Evolutionary conservation across 129 eudicot genomes (phyloP), one percentile per base, ranked within the genome.

Genomic region (Oenanthe sinensis): DNA sequence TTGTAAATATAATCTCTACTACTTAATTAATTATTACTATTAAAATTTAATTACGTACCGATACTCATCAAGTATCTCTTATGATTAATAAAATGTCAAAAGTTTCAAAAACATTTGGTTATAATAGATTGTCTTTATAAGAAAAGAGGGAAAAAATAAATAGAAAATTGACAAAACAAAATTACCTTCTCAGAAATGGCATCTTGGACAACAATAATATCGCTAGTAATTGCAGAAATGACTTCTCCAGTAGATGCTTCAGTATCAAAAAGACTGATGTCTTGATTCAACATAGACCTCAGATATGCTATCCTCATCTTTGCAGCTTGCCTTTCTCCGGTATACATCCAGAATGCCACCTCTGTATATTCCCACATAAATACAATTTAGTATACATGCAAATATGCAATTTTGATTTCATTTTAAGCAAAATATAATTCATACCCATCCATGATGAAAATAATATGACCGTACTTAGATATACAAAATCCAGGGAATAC

Each of bases 331-430:
- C 99, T 89, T 84, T 96, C 99, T 77, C 99, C 99, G 37, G 89
- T 86, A 67, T 96, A 88, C 99, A 96, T 96, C 99, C 99, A 96
- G 88, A 96, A 92, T 47, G 95, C 97, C 83, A 96, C 99, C 99
- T 96, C 99, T 96, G 42, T 19, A 7, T 15, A 36, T 0, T 7
- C 6, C 20, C 14, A 43, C 2, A 8, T n/a, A 68, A 12, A 0
- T 24, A 65, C 9, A 7, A 26, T 4, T 33, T 7, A 39, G 17
- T 2, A 16, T 16, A 70, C 45, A 40, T 36, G 46, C 46, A 71
- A 33, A 30, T 30, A 17, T 70, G 26, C 49, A n/a, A 42, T 71
- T 5, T 42, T 19, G 6, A 71, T 48, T 26, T 26, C 3, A 65
- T 8, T 16, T 15, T 37, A 65, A 17, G 22, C 62, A 54, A 17